Conservation (phyloP, 1,284 basidiomycete genomes). For the Tilletia indica region DNA sequence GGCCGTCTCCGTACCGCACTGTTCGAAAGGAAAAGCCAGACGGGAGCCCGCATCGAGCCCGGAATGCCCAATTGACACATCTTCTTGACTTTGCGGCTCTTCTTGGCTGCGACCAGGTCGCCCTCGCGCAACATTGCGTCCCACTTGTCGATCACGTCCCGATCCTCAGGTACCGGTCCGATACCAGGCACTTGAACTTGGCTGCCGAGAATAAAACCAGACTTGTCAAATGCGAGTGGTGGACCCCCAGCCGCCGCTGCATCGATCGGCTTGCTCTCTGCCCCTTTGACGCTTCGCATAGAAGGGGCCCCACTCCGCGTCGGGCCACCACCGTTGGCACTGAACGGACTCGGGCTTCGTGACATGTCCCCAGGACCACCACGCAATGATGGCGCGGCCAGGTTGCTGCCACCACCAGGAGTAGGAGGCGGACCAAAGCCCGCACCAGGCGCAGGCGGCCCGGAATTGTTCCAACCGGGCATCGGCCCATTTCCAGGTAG, state of each 20-base stretch:
- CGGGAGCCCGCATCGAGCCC: constrained; percentile 57
- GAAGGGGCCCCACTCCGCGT: constrained; percentile 10
- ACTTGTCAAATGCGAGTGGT: constrained; percentile 23
- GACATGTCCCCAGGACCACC: constrained; percentile 12
- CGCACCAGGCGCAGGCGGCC: background rate
- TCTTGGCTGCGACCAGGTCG: constrained; percentile 67
- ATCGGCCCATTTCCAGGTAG: background rate
- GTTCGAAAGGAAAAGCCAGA: constrained; percentile 52
- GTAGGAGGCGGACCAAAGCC: too few relatives aligned
- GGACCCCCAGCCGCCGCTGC: background rate
- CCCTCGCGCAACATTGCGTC: constrained; percentile 67
- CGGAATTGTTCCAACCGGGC: background rate
- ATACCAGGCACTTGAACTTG: constrained; percentile 18
- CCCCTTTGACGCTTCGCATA: constrained; percentile 3
- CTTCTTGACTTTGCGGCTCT: constrained; percentile 80
- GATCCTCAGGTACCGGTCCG: constrained; percentile 61
- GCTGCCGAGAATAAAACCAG: constrained; percentile 40
- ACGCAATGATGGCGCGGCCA: constrained; percentile 9
- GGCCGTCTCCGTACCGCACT: constrained; percentile 37
- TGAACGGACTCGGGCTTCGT: constrained; percentile 26
- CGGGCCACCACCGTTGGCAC: background rate
- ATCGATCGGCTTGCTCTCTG: background rate
- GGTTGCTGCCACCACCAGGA: too few relatives aligned
- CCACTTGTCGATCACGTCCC: constrained; percentile 74
- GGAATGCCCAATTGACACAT: constrained; percentile 77